Evolutionary conservation across 352 stramenopile species (phyloP), one percentile per base, ranked within the genome.

Genomic region (Pythium pyrilobum): DNA sequence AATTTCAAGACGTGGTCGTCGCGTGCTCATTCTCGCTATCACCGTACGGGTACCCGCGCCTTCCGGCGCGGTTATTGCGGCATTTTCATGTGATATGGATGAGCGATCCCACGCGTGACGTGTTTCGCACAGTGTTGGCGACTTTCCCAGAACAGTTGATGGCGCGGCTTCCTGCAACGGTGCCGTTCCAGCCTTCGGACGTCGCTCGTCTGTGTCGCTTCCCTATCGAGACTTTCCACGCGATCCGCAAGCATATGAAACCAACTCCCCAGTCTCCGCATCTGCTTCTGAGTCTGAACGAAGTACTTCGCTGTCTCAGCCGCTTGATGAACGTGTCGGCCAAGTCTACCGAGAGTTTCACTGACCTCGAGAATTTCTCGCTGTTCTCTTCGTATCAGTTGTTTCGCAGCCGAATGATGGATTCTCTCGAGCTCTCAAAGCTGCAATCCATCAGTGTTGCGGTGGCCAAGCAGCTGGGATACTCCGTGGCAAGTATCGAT

Each of bases 21-120:
- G 81, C 64, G 47, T 59, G 54, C 13, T 74, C 73, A 3, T 87
- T 81, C 51, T 81, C 76, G 13, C 28, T 82, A 4, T 72, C 71
- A 0, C 21, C 74, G 0, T 72, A 72, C 34, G 76, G 72, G 4
- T 82, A 77, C 23, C 55, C 65, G 11, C 52, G 41, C 2, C 47
- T 87, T 4, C 41, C 69, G 24, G 54, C 62, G 21, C 69, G 80
- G 20, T 57, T 90, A 2, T 45, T 90, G 15, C 71, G 80, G 5
- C 80, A 90, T 53, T 88, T 90, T 25, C 68, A 85, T 36, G 12
- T 87, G 53, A 69, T 87, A 13, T 78, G 63, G 56, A 34, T 87
- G 7, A 55, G 54, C 5, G 70, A 85, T 37, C 67, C 73, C 28
- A 74, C 62, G 16, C 42, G 68, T 9, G 44, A 74, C 4, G 50